A percentile compares a stretch with the other conserved stretches of the same genome.
Conservation (phyloP, 169 alveolate species). For the Cryptosporidium tyzzeri region DNA sequence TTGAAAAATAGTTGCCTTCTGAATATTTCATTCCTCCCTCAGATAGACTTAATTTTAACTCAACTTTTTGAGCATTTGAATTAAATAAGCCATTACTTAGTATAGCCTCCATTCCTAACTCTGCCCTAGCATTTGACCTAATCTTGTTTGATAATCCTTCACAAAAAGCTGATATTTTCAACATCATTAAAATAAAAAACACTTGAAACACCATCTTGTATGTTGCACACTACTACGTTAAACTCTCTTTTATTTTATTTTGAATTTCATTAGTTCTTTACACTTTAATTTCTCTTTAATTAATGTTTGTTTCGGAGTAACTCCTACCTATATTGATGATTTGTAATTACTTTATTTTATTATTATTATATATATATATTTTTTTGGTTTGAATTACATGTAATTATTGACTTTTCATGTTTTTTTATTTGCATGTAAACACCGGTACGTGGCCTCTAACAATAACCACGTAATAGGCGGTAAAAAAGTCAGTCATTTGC, state of each 20-base stretch:
- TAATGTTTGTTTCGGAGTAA: not conserved
- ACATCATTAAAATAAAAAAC: conserved; percentile 7
- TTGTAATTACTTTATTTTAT: not conserved
- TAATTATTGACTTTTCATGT: conserved; percentile 52
- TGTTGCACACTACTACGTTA: not conserved
- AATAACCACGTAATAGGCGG: conserved; percentile 64
- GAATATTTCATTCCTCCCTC: conserved; percentile 16
- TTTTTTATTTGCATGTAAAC: conserved; percentile 49
- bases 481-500: not conserved
- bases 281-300: not conserved
- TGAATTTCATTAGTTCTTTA: not conserved
- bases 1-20: conserved; percentile 37
- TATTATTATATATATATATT: not conserved
- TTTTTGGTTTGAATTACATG: conserved; percentile 19
- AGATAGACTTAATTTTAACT: conserved; percentile 20
- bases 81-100: conserved; percentile 38
- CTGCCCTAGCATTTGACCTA: not conserved
- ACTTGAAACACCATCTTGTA: conserved; percentile 8
- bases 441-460: conserved; percentile 63
- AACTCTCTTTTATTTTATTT: not conserved
- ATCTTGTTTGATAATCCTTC: conserved; percentile 63
- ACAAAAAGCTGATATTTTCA: not conserved
- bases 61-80: conserved; percentile 54
- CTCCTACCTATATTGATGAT: not conserved
- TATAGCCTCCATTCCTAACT: conserved; percentile 25